Percentiles rank a stretch among this genome's conserved stretches.
Conservation (phyloP, 192 early-diverging fungal genomes). For the Backusella circina region DNA sequence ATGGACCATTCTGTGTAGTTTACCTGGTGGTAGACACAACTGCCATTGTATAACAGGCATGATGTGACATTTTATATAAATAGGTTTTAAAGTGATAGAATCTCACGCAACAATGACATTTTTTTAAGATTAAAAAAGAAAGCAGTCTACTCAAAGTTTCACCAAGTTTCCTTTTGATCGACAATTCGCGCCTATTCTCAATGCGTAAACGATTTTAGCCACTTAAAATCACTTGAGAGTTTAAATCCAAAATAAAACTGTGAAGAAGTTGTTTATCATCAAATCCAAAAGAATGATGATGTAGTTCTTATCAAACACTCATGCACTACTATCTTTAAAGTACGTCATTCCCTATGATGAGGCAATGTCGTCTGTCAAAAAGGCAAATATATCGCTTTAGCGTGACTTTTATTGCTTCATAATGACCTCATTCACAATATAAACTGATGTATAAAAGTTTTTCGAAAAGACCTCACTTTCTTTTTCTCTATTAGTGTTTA, state of each 20-base stretch:
- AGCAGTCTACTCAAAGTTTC: not conserved
- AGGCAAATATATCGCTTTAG: not conserved
- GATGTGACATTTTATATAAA: not conserved
- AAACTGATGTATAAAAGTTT: not conserved
- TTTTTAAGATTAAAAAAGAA: not conserved
- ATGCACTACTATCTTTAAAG: not conserved
- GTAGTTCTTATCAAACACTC: not conserved
- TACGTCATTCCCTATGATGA: not conserved
- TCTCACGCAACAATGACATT: not conserved
- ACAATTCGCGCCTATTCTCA: not conserved
- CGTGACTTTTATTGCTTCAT: constrained; percentile 1
- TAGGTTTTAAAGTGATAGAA: not conserved
- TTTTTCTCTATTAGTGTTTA: not conserved
- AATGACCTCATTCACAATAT: not conserved
- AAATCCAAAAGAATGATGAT: not conserved
- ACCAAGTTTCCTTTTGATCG: not conserved
- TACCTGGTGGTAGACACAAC: not conserved
- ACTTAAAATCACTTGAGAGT: not conserved
- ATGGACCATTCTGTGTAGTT: not conserved
- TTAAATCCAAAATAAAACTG: not conserved
- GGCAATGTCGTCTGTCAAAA: not conserved
- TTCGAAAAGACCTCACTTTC: not conserved
- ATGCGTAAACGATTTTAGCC: not conserved
- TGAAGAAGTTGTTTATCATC: not conserved
- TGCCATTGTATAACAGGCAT: not conserved